Base-by-base conservation (phyloP, 495 filamentous ascomycete species). In the Rusavskia elegans region DNA sequence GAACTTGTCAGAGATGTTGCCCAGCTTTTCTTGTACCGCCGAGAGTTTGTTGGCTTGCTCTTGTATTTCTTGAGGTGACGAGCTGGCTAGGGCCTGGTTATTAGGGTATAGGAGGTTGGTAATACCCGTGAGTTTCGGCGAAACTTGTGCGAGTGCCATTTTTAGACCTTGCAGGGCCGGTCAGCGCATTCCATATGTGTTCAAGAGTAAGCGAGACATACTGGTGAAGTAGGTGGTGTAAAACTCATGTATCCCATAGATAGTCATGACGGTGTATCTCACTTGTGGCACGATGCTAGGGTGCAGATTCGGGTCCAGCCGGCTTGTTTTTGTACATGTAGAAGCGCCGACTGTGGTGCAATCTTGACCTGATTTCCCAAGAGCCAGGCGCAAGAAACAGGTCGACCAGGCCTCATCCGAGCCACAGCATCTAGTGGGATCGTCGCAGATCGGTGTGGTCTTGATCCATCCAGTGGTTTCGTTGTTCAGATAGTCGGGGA, bases 241-340 rank as follows among this genome's bases (percentile, higher is more conserved):
- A 25, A 51, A 56, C 11, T 46, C 25, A 25, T 52, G 21, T 2
- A 53, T 27, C 11, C 42, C 50, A 41, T 48, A 51, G 27, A 56
- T 56, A 35, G 23, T 49, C n/a, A 38, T 40, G 9, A 42, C 19
- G 11, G 48, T 35, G 46, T 56, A 56, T 10, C 50, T 51, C 17
- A 53, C 49, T 38, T 56, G 54, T 36, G 51, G 40, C 9, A 19
- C 4, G 37, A 53, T 56, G 45, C 50, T 56, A 14, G 49, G 40
- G 27, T 19, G 21, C 17, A 56, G 30, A 37, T 19, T 42, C 3
- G 40, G 40, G 17, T 42, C 40, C 40, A 42, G 10, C 2, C 14
- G 5, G 40, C 14, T 11, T 14, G 6, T 42, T 5, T 0, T 19
- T 9, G 45, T 29, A 48, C 45, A 48, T 5, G 2, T 8, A 14